Conservation (phyloP, 305 asterid genomes). For the Caryopteris hybrid region DNA sequence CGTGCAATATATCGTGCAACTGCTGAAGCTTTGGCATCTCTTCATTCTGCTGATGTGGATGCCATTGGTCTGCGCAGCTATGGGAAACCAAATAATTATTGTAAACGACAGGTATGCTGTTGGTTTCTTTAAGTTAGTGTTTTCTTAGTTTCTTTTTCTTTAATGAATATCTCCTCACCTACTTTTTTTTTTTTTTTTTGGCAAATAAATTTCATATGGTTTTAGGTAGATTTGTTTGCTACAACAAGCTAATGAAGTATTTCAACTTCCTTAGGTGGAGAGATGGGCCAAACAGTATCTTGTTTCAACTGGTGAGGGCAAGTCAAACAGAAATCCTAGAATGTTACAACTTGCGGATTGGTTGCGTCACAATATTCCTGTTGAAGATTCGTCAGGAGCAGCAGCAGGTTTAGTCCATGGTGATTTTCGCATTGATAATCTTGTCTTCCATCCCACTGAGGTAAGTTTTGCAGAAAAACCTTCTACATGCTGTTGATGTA, state of each 20-base stretch:
- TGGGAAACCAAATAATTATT: slow-evolving; percentile 74
- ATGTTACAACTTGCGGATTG: slow-evolving; percentile 79
- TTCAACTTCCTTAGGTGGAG: slow-evolving; percentile 59
- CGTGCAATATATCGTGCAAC: slow-evolving; percentile 62
- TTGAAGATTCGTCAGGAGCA: slow-evolving; percentile 79
- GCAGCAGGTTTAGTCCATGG: slow-evolving; percentile 92
- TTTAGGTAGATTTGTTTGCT: background rate
- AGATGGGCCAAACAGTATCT: slow-evolving; percentile 94
- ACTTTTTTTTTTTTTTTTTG: background rate
- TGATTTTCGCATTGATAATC: slow-evolving; percentile 88
- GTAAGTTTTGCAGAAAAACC: slow-evolving; percentile 29
- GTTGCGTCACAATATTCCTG: slow-evolving; percentile 78
- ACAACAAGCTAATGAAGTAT: slow-evolving; percentile 13
- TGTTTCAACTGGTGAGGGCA: slow-evolving; percentile 76
- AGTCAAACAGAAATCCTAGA: slow-evolving; percentile 77
- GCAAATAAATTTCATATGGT: background rate
- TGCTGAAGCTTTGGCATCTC: slow-evolving; percentile 76
- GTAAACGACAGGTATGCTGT: slow-evolving; percentile 75
- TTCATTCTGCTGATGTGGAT: slow-evolving; percentile 79
- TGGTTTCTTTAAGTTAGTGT: background rate
- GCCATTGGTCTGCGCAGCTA: slow-evolving; percentile 66
- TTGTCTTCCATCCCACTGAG: slow-evolving; percentile 96
- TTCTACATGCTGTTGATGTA: background rate
- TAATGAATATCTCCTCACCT: too few relatives aligned
- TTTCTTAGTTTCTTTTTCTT: background rate